These are phyloP conservation scores for Ustilago trichophora DNA, from an alignment of 1,284 basidiomycete genomes.

Conservation along the genomic window DNA sequence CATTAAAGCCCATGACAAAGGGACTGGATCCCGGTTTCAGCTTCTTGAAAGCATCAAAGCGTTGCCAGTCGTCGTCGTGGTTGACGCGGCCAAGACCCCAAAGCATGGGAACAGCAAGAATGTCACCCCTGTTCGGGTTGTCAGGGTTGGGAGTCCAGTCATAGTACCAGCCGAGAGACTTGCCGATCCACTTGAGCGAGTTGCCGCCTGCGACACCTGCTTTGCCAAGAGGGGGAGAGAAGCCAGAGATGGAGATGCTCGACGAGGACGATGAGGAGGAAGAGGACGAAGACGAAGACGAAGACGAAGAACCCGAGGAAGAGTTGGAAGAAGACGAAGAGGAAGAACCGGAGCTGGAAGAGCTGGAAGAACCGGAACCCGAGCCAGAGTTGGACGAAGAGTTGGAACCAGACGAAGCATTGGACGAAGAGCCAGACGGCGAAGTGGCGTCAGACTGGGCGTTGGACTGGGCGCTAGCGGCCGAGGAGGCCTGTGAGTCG, in stretches of 20 bases:
- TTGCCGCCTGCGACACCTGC: conserved; percentile 57
- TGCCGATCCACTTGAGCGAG: conserved; percentile 43
- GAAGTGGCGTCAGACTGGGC: conserved; percentile 9
- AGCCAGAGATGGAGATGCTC: conserved; percentile 19
- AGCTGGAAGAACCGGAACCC: conserved; percentile 7
- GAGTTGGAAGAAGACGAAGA: conserved; percentile 6
- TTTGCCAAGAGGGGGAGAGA: conserved; percentile 47
- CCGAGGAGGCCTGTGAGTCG: too few relatives aligned
- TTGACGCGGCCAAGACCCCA: conserved; percentile 51
- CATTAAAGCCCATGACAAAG: conserved; percentile 55
- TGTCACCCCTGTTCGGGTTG: conserved; percentile 31
- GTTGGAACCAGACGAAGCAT: conserved; percentile 9
- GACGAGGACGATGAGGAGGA: conserved; percentile 13
- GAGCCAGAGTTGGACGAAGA: conserved; percentile 11
- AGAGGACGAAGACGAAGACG: conserved; percentile 12
- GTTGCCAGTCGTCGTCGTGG: conserved; percentile 47
- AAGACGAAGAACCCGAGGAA: conserved; percentile 7
- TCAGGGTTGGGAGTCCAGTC: conserved; percentile 50
- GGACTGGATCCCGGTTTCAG: conserved; percentile 27
- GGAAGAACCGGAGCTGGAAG: conserved; percentile 15
- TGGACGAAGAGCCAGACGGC: not conserved
- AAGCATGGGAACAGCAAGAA: conserved; percentile 45
- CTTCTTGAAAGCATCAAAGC: conserved; percentile 52
- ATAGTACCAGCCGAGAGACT: conserved; percentile 43
- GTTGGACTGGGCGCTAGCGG: too few relatives aligned